Evolutionary conservation across 2,329 filamentous ascomycete species (phyloP), one percentile per base, ranked within the genome.

Genomic region (Penicillium olsonii): DNA sequence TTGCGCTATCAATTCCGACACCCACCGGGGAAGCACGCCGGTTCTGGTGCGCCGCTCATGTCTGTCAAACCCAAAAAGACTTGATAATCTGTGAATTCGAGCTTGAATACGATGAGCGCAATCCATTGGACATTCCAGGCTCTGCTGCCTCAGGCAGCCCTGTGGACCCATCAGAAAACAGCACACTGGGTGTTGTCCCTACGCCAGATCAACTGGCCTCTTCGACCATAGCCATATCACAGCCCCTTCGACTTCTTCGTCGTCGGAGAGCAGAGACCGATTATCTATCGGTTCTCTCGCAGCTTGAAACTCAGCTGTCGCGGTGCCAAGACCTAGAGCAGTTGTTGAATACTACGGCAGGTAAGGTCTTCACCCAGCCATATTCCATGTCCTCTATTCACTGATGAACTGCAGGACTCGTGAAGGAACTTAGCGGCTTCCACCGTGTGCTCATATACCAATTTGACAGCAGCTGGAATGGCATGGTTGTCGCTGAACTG

Each of bases 361-460:
- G 33, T 35, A 18, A 35, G 6, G 10, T 8, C 4, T 18, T 8
- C 9, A 3, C 17, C 15, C n/a, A 7, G 5, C 5, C 9, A 4
- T 35, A 6, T 18, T 11, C 5, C 5, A 18, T 35, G n/a, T 18
- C 15, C 15, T 18, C 18, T 15, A 35, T 9, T 6, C 33, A 18
- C 33, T 35, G 15, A 35, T 17, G 9, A 10, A 18, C 2, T 17
- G 18, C 33, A 35, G 90, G 90, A 0, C 87, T 96, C 7, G 83
- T 95, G 27, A 95, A 95, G 64, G 91, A 96, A 63, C 68, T 96
- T 41, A 95, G 90, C 0, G 90, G 91, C 0, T 96, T 96, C 56
- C 91, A 95, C 64, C 87, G 91, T 11, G 89, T 95, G 40, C 92
- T 96, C 88, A 81, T 96, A 2, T 96, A 95, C 63, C 90, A 95